phyloP scores from a whole-genome alignment of 495 filamentous ascomycete species.

The Letharia columbiana region DNA sequence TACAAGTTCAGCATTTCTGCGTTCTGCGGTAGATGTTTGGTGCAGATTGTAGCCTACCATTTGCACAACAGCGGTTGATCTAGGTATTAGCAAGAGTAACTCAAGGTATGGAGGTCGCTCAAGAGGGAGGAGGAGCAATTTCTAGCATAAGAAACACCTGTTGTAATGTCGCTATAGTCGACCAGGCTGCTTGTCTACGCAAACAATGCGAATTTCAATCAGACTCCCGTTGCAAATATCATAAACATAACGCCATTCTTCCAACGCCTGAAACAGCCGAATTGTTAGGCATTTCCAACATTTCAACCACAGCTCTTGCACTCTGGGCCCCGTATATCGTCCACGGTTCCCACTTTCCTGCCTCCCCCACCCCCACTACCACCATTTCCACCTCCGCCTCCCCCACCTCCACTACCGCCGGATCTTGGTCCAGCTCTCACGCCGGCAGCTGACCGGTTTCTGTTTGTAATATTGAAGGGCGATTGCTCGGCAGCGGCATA shows the following conservation, averaged over 20 bases:
- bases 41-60: background rate
- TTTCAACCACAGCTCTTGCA: constrained; percentile 27
- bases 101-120: background rate
- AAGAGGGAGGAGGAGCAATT: background rate
- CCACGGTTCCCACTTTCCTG: constrained; percentile 27
- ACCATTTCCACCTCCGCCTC: constrained; percentile 22
- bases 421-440: constrained; percentile 8
- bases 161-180: background rate
- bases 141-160: background rate
- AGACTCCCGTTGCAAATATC: background rate
- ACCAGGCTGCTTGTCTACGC: background rate
- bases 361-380: constrained; percentile 22
- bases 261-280: background rate
- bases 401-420: constrained; percentile 20
- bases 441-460: constrained; percentile 20
- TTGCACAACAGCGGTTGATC: background rate
- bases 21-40: background rate
- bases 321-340: constrained; percentile 29
- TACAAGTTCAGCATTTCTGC: background rate
- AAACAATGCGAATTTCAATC: background rate
- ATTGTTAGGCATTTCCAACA: background rate
- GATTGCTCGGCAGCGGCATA: constrained; percentile 27
- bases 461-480: constrained; percentile 21
- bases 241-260: background rate
- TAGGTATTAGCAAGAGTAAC: background rate